Base-by-base conservation (phyloP, 768 basidiomycete species). In the Chalciporus pseudorubinellus region DNA sequence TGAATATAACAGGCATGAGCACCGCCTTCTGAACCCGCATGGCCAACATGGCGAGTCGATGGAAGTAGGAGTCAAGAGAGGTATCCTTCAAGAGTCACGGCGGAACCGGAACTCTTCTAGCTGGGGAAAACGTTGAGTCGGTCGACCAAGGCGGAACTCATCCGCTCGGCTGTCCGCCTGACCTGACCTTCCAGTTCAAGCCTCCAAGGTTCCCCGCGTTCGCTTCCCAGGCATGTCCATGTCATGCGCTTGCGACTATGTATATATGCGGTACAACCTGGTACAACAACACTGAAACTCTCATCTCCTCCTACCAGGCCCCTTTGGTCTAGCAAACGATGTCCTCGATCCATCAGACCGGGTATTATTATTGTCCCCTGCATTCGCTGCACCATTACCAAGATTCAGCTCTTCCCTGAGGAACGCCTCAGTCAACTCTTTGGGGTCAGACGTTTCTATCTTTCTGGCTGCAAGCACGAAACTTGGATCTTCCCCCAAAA, bases 401-500 rank as follows among this genome's bases (percentile, higher is more conserved):
- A 76, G 57, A 6, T 75, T 77, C 19, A 95, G 73, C 58, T 87
- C 84, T 11, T 75, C 66, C 50, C 72, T 77, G 48, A 97, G 67
- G 60, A 77, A 86, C 0, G 70, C 69, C 59, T 84, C 85, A 33
- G 83, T 77, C 13, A 97, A 57, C 60, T 95, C 93, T 14, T 59
- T 55, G 0, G 90, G 87, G 58, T 92, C 85, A 0, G 89, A 89
- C 0, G 90, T 95, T 65, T 95, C 90, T 48, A 95, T 75, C 74
- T 82, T 95, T 61, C 80, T 78, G 16, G 79, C 59, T 3, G 77
- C 74, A 12, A 84, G 53, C 20, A 59, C 53, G 9, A 75, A 70
- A 22, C 71, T 72, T 16, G 74, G 71, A 44, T 69, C 70, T 13
- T 70, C 76, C 45, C 70, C 70, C 54, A 82, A 74, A 2, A 85